Percentiles rank a stretch among this genome's conserved stretches.
phyloP scores from a whole-genome alignment of 768 basidiomycete species.

The Mycena amicta region DNA sequence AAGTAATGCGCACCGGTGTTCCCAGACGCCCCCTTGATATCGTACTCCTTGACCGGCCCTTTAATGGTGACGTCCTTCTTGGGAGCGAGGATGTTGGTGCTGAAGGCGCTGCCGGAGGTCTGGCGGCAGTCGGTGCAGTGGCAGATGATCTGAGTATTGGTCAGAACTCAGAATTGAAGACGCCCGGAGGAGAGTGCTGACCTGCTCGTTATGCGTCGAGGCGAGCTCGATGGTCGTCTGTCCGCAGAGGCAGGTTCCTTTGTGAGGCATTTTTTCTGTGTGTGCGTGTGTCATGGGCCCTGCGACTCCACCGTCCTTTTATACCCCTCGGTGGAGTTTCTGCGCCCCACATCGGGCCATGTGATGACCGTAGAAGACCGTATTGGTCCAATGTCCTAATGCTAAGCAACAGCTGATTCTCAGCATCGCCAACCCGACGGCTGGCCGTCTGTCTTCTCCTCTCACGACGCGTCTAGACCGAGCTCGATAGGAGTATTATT shows the following conservation, averaged over 20 bases:
- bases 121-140: slow-evolving; percentile 42
- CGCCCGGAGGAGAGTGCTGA: slow-evolving; percentile 1
- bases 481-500: too few species aligned
- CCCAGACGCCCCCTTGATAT: slow-evolving; percentile 33
- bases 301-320: neutral
- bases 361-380: too few species aligned
- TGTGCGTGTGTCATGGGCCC: neutral
- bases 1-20: slow-evolving; percentile 32
- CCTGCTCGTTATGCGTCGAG: slow-evolving; percentile 33
- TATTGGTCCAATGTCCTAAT: too few species aligned
- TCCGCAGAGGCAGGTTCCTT: slow-evolving; percentile 38
- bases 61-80: slow-evolving; percentile 35
- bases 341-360: too few species aligned
- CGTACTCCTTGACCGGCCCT: slow-evolving; percentile 36
- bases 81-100: slow-evolving; percentile 39
- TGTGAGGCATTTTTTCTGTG: slow-evolving; percentile 25
- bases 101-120: slow-evolving; percentile 42
- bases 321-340: too few species aligned
- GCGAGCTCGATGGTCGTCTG: slow-evolving; percentile 31
- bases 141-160: slow-evolving; percentile 32
- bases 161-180: neutral
- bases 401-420: too few species aligned
- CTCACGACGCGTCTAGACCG: too few species aligned
- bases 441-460: too few species aligned
- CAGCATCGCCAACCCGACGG: too few species aligned